Percentiles rank a stretch among this genome's conserved stretches.
These are phyloP conservation scores for Fonsecaea erecta DNA, from an alignment of 2,329 filamentous ascomycete genomes.

Conservation along the genomic window DNA sequence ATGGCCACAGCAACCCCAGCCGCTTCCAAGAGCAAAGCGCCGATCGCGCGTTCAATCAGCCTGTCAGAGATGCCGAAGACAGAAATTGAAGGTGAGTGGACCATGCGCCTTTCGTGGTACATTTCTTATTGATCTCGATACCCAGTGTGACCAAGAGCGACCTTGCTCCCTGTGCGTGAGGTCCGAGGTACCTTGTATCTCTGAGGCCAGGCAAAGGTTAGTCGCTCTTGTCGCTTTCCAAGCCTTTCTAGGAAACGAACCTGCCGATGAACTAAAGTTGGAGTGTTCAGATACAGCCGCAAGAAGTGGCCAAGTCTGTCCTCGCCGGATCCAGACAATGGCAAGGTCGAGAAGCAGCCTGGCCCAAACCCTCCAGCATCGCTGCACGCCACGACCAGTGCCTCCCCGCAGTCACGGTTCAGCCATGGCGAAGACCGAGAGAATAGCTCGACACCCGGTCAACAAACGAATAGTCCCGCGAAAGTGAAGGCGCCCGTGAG, in stretches of 20 bases:
- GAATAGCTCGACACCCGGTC: slow-evolving; percentile 7
- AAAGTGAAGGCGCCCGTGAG: slow-evolving; percentile 20
- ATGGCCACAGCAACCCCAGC: slow-evolving; percentile 59
- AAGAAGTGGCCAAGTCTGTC: slow-evolving; percentile 10
- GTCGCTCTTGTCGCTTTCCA: neutral
- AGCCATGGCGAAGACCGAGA: slow-evolving; percentile 17
- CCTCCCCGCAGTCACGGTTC: slow-evolving; percentile 30
- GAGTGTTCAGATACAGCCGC: slow-evolving; percentile 4
- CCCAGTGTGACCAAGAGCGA: slow-evolving; percentile 41
- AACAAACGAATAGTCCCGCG: slow-evolving; percentile 37
- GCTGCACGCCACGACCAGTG: neutral
- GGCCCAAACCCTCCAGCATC: neutral
- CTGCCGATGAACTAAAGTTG: neutral
- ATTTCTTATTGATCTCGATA: neutral
- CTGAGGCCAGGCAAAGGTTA: slow-evolving; percentile 20
- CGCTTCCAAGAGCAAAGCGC: slow-evolving; percentile 77
- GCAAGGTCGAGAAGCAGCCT: neutral
- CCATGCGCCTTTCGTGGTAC: neutral
- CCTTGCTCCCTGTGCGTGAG: slow-evolving; percentile 43
- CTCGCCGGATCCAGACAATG: slow-evolving; percentile 4
- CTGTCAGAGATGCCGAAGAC: slow-evolving; percentile 40
- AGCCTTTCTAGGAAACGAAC: neutral
- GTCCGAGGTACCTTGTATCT: slow-evolving; percentile 37
- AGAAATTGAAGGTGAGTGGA: slow-evolving; percentile 39
- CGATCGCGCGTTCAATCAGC: slow-evolving; percentile 59